A percentile compares a stretch with the other conserved stretches of the same genome.
phyloP scores from a whole-genome alignment of 441 rosid genomes.

The Hypseocharis bilobata region DNA sequence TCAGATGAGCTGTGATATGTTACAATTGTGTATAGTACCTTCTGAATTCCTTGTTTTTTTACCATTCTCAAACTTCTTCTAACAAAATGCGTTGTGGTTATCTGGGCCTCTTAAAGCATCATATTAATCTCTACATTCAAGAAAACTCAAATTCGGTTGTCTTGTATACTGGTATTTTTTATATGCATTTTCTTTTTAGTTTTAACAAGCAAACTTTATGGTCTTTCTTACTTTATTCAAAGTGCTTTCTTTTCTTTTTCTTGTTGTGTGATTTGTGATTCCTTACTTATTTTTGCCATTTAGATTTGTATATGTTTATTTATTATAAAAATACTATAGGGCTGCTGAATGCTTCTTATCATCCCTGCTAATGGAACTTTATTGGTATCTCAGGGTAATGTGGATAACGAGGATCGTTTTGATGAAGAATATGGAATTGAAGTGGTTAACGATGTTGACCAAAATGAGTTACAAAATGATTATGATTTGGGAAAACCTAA shows the following conservation, averaged over 20 bases:
- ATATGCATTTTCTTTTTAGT: not conserved
- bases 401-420: constrained; percentile 74
- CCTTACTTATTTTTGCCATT: not conserved
- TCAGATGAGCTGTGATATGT: not conserved
- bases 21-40: not conserved
- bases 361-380: not conserved
- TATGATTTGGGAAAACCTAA: constrained; percentile 23
- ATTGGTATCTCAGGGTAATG: constrained; percentile 50
- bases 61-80: not conserved
- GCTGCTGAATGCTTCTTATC: not conserved
- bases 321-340: not conserved
- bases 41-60: not conserved
- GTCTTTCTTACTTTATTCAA: not conserved
- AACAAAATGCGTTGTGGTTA: not conserved
- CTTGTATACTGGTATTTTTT: too few species aligned
- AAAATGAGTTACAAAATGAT: constrained; percentile 22
- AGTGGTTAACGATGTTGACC: constrained; percentile 39
- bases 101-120: not conserved
- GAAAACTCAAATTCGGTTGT: not conserved
- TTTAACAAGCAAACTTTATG: not conserved
- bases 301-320: not conserved
- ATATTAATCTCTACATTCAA: not conserved
- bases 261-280: not conserved
- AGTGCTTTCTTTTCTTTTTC: not conserved
- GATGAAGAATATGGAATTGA: constrained; percentile 60